phyloP scores from a whole-genome alignment of 1,284 basidiomycete genomes.

The Ceratobasidium sp. region DNA sequence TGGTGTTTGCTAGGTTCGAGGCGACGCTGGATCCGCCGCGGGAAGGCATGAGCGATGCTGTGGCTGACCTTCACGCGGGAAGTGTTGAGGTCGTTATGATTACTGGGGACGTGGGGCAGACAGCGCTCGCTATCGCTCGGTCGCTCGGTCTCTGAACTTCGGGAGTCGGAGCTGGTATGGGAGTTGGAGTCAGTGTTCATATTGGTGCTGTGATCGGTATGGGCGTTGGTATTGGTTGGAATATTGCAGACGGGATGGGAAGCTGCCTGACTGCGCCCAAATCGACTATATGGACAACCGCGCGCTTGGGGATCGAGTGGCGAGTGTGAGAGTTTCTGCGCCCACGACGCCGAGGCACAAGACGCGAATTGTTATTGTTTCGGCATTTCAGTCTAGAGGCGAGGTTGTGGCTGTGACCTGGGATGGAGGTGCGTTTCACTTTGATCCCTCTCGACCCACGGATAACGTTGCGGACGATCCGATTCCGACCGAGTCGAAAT shows the following conservation, averaged over 20 bases:
- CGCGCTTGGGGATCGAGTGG: constrained; percentile 87
- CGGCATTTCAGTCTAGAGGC: constrained; percentile 90
- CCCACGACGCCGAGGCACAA: constrained; percentile 96
- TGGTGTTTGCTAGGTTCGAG: constrained; percentile 93
- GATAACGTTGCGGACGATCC: no score
- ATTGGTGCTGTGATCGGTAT: constrained; percentile 32
- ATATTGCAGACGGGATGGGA: constrained; percentile 51
- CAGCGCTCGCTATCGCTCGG: constrained; percentile 89
- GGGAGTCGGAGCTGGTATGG: constrained; percentile 31
- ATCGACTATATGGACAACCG: constrained; percentile 86
- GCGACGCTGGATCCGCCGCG: constrained; percentile 97
- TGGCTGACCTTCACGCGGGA: constrained; percentile 79
- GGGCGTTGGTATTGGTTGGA: constrained; percentile 43
- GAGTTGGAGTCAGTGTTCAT: constrained; percentile 16
- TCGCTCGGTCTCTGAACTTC: constrained; percentile 84
- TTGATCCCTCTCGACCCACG: no score
- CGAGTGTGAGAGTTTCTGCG: constrained; percentile 88
- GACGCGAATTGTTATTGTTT: constrained; percentile 96
- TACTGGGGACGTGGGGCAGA: constrained; percentile 94
- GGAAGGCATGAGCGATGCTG: constrained; percentile 91
- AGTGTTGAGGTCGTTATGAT: constrained; percentile 99
- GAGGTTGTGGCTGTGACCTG: constrained; percentile 98
- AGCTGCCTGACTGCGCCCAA: constrained; percentile 82
- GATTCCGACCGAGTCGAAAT: no score
- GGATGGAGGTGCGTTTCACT: constrained; percentile 76